A percentile compares a stretch with the other conserved stretches of the same genome.
phyloP scores from a whole-genome alignment of 2,329 filamentous ascomycete species.

The Diplodia seriata region DNA sequence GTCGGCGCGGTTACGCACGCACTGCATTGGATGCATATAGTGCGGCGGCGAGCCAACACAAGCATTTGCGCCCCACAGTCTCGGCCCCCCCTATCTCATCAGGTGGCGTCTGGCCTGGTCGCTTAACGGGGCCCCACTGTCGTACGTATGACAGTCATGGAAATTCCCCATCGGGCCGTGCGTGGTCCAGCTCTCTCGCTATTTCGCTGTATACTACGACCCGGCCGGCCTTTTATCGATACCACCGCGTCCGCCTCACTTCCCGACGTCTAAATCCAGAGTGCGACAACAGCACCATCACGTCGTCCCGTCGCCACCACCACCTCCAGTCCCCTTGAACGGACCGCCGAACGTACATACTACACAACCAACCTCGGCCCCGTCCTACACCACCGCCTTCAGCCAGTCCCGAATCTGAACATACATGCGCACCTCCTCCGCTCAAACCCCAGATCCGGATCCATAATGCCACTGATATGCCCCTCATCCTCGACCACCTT shows the following conservation, averaged over 20 bases:
- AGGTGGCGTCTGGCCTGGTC: background rate
- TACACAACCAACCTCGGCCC: too few species aligned
- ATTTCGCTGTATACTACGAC: too few species aligned
- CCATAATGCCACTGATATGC: background rate
- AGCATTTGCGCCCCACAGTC: background rate
- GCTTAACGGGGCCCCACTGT: background rate
- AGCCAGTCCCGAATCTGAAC: constrained; percentile 10
- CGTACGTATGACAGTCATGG: background rate
- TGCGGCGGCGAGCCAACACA: background rate
- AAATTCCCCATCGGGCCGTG: background rate
- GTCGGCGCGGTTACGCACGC: background rate
- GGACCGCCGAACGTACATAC: too few species aligned
- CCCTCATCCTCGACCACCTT: constrained; percentile 7
- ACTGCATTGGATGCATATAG: background rate
- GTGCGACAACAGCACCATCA: too few species aligned
- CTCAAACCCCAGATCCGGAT: background rate
- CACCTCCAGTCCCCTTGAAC: too few species aligned
- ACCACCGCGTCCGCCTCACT: too few species aligned
- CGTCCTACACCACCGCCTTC: background rate
- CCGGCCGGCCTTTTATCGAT: too few species aligned
- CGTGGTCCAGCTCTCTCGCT: background rate
- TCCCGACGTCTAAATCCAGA: too few species aligned
- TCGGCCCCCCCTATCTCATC: background rate
- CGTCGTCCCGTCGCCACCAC: too few species aligned
- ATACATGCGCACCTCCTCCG: constrained; percentile 11